Evolutionary conservation across 2,329 filamentous ascomycete genomes (phyloP).

Genomic region (Pochonia chlamydosporia): DNA sequence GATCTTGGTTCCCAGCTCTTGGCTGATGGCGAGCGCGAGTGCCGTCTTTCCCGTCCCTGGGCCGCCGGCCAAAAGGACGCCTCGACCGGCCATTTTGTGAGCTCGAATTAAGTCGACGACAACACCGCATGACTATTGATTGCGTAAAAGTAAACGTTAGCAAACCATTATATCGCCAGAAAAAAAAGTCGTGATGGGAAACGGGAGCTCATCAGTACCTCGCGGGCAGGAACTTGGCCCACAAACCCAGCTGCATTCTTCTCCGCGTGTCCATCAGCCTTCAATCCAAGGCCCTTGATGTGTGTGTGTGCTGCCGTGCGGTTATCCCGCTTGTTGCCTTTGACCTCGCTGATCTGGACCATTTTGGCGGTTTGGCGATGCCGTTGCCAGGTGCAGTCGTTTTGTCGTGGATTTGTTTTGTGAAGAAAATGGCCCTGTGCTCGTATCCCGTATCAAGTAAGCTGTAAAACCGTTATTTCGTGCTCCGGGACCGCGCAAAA

Average conservation of each 20-base stretch:
- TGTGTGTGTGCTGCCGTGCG: slow-evolving; percentile 95
- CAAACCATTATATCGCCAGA: not conserved
- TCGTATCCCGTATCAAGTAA: not conserved
- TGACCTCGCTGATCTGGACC: slow-evolving; percentile 91
- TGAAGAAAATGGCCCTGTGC: not conserved
- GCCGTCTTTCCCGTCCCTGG: slow-evolving; percentile 97
- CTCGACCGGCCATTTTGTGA: slow-evolving; percentile 96
- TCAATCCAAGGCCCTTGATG: slow-evolving; percentile 90
- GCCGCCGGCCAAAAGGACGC: slow-evolving; percentile 87
- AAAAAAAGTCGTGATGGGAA: slow-evolving; percentile 11
- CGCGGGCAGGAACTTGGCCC: slow-evolving; percentile 79
- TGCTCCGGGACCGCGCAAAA: not conserved
- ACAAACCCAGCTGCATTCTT: slow-evolving; percentile 77
- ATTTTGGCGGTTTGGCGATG: slow-evolving; percentile 43
- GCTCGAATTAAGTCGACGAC: slow-evolving; percentile 93
- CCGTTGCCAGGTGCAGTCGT: not conserved
- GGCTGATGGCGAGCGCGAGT: slow-evolving; percentile 88
- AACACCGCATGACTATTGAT: slow-evolving; percentile 86
- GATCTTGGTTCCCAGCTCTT: slow-evolving; percentile 96
- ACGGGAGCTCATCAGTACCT: slow-evolving; percentile 49
- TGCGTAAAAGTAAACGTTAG: no score
- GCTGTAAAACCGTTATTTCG: not conserved
- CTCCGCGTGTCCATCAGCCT: slow-evolving; percentile 80
- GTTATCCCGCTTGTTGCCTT: slow-evolving; percentile 90
- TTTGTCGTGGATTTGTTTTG: not conserved